phyloP scores from a whole-genome alignment of 2,329 filamentous ascomycete genomes.

The Chaetomium olivaceum region DNA sequence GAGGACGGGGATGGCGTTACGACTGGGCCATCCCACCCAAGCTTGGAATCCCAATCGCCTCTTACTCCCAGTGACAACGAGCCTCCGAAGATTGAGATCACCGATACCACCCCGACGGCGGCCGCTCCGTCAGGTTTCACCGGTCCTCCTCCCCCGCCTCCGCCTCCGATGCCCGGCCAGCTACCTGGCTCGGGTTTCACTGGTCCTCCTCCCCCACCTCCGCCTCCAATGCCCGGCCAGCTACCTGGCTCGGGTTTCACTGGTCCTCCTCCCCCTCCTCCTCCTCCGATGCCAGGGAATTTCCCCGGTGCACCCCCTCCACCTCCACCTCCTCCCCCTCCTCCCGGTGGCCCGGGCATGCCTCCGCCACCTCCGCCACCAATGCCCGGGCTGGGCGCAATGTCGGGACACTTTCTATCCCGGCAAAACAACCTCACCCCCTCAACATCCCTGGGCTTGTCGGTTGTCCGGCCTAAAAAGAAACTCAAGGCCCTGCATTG shows the following conservation, averaged over 20 bases:
- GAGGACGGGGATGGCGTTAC: constrained; percentile 68
- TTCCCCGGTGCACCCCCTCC: constrained; percentile 38
- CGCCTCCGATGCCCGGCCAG: constrained; percentile 50
- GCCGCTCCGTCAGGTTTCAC: constrained; percentile 43
- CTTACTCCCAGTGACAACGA: constrained; percentile 64
- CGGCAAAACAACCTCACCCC: constrained; percentile 58
- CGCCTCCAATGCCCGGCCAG: constrained; percentile 51
- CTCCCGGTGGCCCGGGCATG: constrained; percentile 42
- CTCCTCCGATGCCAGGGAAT: constrained; percentile 42
- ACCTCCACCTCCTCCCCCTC: constrained; percentile 41
- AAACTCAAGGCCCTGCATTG: constrained; percentile 99
- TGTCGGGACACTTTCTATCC: constrained; percentile 75
- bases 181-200: constrained; percentile 40
- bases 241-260: constrained; percentile 36
- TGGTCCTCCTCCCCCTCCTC: constrained; percentile 33
- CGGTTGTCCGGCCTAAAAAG: constrained; percentile 90
- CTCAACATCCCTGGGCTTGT: constrained; percentile 64
- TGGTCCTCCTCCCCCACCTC: constrained; percentile 31
- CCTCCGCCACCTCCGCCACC: constrained; percentile 55
- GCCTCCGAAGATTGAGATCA: constrained; percentile 61
- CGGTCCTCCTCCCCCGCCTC: constrained; percentile 40
- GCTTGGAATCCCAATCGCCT: constrained; percentile 69
- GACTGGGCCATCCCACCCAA: constrained; percentile 74
- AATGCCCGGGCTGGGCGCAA: constrained; percentile 61
- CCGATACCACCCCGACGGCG: constrained; percentile 48